These are phyloP conservation scores for Sinapis alba DNA, from an alignment of 441 rosid genomes.

Conservation along the genomic window DNA sequence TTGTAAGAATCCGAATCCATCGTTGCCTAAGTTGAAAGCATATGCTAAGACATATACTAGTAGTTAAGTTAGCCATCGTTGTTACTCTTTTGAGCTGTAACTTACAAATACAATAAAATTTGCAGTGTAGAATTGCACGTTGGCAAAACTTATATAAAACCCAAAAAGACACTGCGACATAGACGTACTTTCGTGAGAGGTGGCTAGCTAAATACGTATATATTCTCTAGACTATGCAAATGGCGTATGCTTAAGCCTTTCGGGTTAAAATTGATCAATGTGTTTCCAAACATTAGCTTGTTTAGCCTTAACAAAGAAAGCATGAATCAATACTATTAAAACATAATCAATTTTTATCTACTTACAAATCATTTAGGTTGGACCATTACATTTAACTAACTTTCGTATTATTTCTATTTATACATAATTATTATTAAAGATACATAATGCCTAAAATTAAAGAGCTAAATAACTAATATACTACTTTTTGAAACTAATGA, in stretches of 20 bases:
- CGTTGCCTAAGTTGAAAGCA: constrained; percentile 30
- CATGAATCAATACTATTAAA: too few relatives aligned
- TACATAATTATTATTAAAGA: too few relatives aligned
- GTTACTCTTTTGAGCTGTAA: constrained; percentile 18
- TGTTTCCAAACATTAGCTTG: not conserved
- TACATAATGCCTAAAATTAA: too few relatives aligned
- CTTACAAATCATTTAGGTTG: too few relatives aligned
- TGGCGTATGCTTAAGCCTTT: constrained; percentile 4
- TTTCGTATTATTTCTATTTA: too few relatives aligned
- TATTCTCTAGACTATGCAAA: constrained; percentile 11
- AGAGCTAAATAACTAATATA: too few relatives aligned
- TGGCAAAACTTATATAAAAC: constrained; percentile 11
- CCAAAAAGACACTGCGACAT: constrained; percentile 2
- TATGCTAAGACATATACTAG: constrained; percentile 40
- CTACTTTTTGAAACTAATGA: too few relatives aligned
- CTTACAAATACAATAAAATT: not conserved
- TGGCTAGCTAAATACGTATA: constrained; percentile 22
- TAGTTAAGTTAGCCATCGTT: constrained; percentile 23
- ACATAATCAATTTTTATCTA: too few relatives aligned
- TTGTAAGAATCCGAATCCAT: constrained; percentile 36
- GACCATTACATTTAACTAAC: too few relatives aligned
- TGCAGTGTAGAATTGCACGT: constrained; percentile 18
- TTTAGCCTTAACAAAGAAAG: not conserved
- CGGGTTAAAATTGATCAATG: not conserved
- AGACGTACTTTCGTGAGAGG: constrained; percentile 25